Evolutionary conservation across 2,329 filamentous ascomycete genomes (phyloP), one percentile per base, ranked within the genome.

Genomic region (Parascedosporium putredinis): DNA sequence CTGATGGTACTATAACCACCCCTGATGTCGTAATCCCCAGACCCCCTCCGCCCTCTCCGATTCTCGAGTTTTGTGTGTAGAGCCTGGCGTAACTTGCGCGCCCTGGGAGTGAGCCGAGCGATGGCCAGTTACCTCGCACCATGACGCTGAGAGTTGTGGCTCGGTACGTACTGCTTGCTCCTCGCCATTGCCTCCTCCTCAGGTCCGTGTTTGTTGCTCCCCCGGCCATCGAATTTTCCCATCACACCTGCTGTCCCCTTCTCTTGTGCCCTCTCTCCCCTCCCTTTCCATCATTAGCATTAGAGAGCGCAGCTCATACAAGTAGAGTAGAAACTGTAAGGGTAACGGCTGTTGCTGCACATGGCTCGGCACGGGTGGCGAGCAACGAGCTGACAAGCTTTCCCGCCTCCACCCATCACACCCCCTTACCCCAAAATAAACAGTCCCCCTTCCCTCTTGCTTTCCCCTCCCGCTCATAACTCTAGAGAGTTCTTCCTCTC

Each of bases 371-470:
- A 31, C 12, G n/a, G 18, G 38, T 42, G 38, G 38, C 38, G 20
- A 42, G 38, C 38, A 42, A 20, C 10, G 38, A 42, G 38, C 38
- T 42, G 38, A 42, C 38, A 42, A 51, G 50, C 50, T 51, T 51
- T 51, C 46, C 43, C 40, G 38, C 45, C 45, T 47, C 27, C 45
- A 33, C 45, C 27, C 25, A 42, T 20, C 38, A 36, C 33, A 42
- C 38, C 38, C 38, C 38, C 20, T 42, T 42, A 42, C 38, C 38
- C 38, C 38, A 42, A 42, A 42, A 42, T 42, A 42, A 42, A 42
- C 38, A 42, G 38, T 42, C 16, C 20, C 38, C 38, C 38, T 20
- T 53, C 49, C 47, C 58, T 55, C 42, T 54, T 53, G 47, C 52
- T 51, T 55, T 42, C 20, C 38, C 20, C 38, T 42, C 18, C 38